A percentile compares a stretch with the other conserved stretches of the same genome.
These are phyloP conservation scores for Byssoonygena ceratinophila DNA, from an alignment of 2,329 filamentous ascomycete species.

Conservation along the genomic window DNA sequence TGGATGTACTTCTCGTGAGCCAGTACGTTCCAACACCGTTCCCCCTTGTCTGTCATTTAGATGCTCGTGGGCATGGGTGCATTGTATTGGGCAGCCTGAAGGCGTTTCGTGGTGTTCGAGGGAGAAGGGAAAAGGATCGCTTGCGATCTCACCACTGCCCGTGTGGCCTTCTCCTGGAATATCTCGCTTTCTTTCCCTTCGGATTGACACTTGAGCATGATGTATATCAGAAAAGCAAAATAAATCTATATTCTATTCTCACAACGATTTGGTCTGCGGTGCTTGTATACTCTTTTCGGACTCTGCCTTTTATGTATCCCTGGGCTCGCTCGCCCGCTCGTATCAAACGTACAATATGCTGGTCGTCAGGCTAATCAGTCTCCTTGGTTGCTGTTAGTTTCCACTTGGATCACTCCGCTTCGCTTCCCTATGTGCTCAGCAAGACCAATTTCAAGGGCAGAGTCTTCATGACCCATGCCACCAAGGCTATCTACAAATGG, in stretches of 20 bases:
- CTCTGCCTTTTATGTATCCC: not conserved
- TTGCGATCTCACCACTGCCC: not conserved
- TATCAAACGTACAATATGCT: not conserved
- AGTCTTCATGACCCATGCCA: constrained; percentile 98
- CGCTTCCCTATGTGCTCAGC: constrained; percentile 90
- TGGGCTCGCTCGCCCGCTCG: not conserved
- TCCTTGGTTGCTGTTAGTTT: constrained; percentile 52
- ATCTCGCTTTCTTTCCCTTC: not conserved
- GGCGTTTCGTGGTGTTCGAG: not conserved
- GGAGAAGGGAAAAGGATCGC: not conserved
- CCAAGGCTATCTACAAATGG: constrained; percentile 99
- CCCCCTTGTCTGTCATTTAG: constrained; percentile 15
- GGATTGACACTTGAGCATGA: constrained; percentile 15
- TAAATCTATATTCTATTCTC: constrained; percentile 21
- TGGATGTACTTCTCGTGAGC: constrained; percentile 94
- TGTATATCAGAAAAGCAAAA: constrained; percentile 33
- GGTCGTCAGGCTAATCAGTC: constrained; percentile 8
- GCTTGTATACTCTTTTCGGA: constrained; percentile 16
- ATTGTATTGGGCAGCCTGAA: not conserved
- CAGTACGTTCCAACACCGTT: constrained; percentile 62
- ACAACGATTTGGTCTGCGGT: constrained; percentile 2
- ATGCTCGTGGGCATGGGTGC: not conserved
- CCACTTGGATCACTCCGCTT: constrained; percentile 95
- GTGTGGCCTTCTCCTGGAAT: not conserved
- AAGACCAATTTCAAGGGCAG: constrained; percentile 96